Evolutionary conservation across 148 eudicot genomes (phyloP).

Genomic region (Vaccinium vitisidaea): DNA sequence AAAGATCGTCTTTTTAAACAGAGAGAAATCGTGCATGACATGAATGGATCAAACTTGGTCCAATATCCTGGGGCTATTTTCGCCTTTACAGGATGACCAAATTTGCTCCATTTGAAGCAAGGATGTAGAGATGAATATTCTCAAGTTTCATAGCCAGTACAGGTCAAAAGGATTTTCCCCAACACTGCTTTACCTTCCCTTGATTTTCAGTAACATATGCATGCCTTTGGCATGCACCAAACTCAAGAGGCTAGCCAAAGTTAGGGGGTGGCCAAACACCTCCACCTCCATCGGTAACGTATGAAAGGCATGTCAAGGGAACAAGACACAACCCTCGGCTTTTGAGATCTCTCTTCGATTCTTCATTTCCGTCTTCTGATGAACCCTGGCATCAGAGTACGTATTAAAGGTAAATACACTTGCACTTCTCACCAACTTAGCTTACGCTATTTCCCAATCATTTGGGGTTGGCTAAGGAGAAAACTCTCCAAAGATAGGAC

Average conservation of each 20-base stretch:
- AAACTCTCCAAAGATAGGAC: no score
- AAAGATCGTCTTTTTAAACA: background rate
- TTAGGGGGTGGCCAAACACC: conserved; percentile 25
- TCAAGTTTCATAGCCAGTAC: background rate
- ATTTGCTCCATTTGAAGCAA: conserved; percentile 26
- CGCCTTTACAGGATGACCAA: conserved; percentile 29
- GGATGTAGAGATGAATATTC: background rate
- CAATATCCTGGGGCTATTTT: conserved; percentile 16
- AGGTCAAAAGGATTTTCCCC: background rate
- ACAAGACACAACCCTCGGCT: conserved; percentile 83
- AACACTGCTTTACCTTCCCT: background rate
- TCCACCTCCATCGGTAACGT: conserved; percentile 56
- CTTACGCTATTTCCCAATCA: no score
- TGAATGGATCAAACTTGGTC: conserved; percentile 36
- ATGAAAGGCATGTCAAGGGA: conserved; percentile 70
- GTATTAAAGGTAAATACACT: background rate
- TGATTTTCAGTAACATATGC: background rate
- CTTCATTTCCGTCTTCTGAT: conserved; percentile 34
- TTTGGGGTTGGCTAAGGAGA: no score
- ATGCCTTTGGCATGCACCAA: background rate
- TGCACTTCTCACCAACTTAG: background rate
- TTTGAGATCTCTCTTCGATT: conserved; percentile 42
- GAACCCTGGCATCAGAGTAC: conserved; percentile 20
- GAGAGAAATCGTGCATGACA: background rate
- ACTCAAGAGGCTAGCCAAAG: conserved; percentile 4